Evolutionary conservation across 2,329 filamentous ascomycete genomes (phyloP), one percentile per base, ranked within the genome.

Genomic region (Coleophoma cylindrospora): DNA sequence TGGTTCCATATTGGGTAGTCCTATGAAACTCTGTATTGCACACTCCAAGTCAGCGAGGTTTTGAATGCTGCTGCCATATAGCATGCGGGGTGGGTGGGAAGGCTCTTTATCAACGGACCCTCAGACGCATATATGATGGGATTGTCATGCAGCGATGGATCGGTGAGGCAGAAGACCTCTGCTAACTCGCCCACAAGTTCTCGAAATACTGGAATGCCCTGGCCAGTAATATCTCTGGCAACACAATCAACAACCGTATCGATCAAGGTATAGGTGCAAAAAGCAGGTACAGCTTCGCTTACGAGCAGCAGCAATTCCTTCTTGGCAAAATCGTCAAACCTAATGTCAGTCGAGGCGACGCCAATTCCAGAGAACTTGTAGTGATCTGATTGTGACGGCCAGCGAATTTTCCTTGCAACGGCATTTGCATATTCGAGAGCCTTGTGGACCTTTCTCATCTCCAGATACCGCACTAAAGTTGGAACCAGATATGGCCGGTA

Each of bases 91-190:
- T 10, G 27, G 27, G 6, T 19, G 19, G 27, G 27, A 10, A 27
- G 27, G 27, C 27, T 27, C 9, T 27, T 27, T 27, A 27, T 17
- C 19, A 6, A 33, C 57, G 55, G 61, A 85, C 83, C 83, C 73
- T 89, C 82, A 9, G 84, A 88, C 9, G 84, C 84, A 64, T 89
- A 88, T 4, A 89, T 79, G 49, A 90, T 86, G 0, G 86, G 86
- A 61, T 89, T 89, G 52, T 89, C 87, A 3, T 76, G 71, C 50
- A 83, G 70, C 1, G 83, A 86, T 8, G 87, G 85, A 61, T 90
- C 86, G 1, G 84, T 87, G 48, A 91, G 65, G 62, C 86, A 90
- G 57, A 89, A 90, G 0, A 88, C 84, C 62, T 90, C 86, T 0
- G 84, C 86, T 51, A 90, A 65, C 0, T 84, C 86, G 62, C 89